phyloP scores from a whole-genome alignment of 371 early-diverging fungal genomes.

The Parasitella parasitica region DNA sequence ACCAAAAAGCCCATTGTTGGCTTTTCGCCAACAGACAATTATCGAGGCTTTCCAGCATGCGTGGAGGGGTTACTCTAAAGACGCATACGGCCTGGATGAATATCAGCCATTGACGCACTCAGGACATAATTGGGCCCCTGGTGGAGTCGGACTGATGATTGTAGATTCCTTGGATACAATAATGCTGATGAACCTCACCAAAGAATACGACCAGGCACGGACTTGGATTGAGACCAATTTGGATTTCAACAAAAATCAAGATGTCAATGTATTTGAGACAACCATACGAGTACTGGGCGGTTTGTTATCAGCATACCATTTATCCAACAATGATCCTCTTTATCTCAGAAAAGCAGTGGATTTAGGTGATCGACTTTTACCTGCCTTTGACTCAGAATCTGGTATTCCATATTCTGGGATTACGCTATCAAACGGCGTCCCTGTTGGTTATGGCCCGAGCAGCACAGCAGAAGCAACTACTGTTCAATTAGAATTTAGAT shows the following conservation, averaged over 20 bases:
- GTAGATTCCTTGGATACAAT: conserved; percentile 88
- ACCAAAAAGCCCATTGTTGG: conserved; percentile 17
- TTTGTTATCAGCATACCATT: conserved; percentile 78
- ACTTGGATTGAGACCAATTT: conserved; percentile 61
- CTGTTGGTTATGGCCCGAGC: conserved; percentile 42
- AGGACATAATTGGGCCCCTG: conserved; percentile 52
- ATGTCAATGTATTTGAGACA: conserved; percentile 91
- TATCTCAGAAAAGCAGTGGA: conserved; percentile 77
- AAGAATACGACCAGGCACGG: conserved; percentile 71
- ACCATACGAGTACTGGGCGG: conserved; percentile 93
- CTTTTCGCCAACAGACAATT: conserved; percentile 47
- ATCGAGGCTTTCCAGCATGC: conserved; percentile 64
- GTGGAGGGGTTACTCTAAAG: conserved; percentile 76
- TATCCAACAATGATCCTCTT: conserved; percentile 62
- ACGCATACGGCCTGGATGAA: conserved; percentile 86
- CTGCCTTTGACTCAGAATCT: conserved; percentile 72
- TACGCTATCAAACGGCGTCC: conserved; percentile 49
- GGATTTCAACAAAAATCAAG: conserved; percentile 66
- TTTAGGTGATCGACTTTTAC: conserved; percentile 75
- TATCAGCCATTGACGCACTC: conserved; percentile 70
- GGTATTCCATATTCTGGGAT: conserved; percentile 81
- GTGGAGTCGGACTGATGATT: conserved; percentile 76
- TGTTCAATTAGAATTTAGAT: conserved; percentile 87
- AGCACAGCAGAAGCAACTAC: conserved; percentile 89
- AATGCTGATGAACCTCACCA: conserved; percentile 73